Evolutionary conservation across 2,329 filamentous ascomycete species (phyloP).

Genomic region (Colletotrichum scovillei): DNA sequence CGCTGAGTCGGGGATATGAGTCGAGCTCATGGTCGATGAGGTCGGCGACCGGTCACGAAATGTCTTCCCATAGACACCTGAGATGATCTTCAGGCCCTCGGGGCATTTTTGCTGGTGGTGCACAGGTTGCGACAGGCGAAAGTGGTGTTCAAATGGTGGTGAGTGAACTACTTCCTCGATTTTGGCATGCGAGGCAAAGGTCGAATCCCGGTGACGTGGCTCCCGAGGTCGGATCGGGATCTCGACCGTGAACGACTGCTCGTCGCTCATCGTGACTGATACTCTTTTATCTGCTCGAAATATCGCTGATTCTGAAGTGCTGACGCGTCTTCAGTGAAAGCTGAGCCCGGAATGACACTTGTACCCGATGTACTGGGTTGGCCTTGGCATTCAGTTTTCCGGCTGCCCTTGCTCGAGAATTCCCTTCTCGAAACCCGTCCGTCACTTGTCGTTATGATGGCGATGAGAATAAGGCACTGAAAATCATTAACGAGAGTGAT

Average conservation of each 20-base stretch:
- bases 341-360: constrained; percentile 10
- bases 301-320: not conserved
- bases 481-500: constrained; percentile 10
- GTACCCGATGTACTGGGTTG: not conserved
- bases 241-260: constrained; percentile 18
- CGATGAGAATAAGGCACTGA: not conserved
- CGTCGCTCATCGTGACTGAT: constrained; percentile 12
- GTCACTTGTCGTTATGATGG: constrained; percentile 4
- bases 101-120: constrained; percentile 29
- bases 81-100: constrained; percentile 33
- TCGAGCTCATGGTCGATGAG: constrained; percentile 50
- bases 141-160: constrained; percentile 22
- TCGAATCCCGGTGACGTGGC: constrained; percentile 29
- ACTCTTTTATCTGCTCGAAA: not conserved
- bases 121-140: constrained; percentile 15
- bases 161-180: constrained; percentile 21
- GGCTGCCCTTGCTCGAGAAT: not conserved
- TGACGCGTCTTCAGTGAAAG: not conserved
- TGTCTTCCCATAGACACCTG: constrained; percentile 18
- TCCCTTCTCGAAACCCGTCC: constrained; percentile 1
- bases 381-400: constrained; percentile 4
- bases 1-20: constrained; percentile 51
- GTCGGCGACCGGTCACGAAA: constrained; percentile 46
- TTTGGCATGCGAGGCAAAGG: constrained; percentile 15
- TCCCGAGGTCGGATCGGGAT: constrained; percentile 34